phyloP scores from a whole-genome alignment of 2,329 filamentous ascomycete genomes.

The Curvularia verruculosa region DNA sequence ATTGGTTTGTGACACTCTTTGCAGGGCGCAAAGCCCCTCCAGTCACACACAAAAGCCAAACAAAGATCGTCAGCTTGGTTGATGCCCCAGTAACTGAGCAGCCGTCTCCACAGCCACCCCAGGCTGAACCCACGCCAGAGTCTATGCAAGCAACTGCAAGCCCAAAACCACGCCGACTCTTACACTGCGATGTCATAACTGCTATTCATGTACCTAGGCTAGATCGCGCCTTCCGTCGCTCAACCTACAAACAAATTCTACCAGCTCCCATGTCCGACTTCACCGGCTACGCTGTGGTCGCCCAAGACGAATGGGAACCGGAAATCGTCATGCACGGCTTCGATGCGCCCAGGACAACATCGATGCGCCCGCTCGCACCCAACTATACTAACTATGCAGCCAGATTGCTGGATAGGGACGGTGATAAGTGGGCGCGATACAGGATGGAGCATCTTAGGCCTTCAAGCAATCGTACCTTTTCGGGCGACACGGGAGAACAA shows the following conservation, averaged over 20 bases:
- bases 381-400: conserved; percentile 7
- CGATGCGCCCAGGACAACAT: not conserved
- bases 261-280: conserved; percentile 9
- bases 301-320: conserved; percentile 13
- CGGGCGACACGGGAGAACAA: too few relatives aligned
- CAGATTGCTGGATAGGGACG: conserved; percentile 15
- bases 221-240: not conserved
- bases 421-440: conserved; percentile 9
- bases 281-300: conserved; percentile 12
- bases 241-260: not conserved
- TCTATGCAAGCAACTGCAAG: not conserved
- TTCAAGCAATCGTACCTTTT: not conserved
- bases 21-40: conserved; percentile 12
- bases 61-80: not conserved
- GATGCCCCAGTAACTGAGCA: not conserved
- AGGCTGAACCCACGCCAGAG: not conserved
- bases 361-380: not conserved
- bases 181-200: conserved; percentile 7
- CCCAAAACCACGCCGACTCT: conserved; percentile 3
- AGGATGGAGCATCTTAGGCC: not conserved
- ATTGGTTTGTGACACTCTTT: conserved; percentile 19
- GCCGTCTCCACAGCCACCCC: not conserved
- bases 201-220: not conserved
- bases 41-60: not conserved
- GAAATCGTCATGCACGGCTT: conserved; percentile 19